Base-by-base conservation (phyloP, 768 basidiomycete species). In the Tulasnella sp. region DNA sequence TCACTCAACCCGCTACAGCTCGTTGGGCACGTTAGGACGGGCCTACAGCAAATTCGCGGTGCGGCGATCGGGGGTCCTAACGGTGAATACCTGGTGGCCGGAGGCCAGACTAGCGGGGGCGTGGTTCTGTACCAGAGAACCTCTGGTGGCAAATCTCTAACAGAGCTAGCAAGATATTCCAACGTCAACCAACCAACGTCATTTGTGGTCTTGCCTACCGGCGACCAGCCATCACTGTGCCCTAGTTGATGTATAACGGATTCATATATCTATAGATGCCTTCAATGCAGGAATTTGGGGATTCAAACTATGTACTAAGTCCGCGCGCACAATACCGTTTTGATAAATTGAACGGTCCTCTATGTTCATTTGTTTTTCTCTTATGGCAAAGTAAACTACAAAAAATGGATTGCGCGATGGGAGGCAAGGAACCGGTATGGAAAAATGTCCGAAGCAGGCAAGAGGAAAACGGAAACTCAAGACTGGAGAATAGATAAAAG, bases 11-110 rank as follows among this genome's bases (percentile, higher is more conserved):
- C 77, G 22, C 70, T 79, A 14, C 70, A 67, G 25, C 38, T 78
- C 25, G 79, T 79, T 0, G 64, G 45, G 22, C 77, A 79, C 15
- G 79, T 79, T 31, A 72, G 71, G 17, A 79, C 79, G 1, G 79
- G 79, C n/a, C 31, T 79, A 29, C 17, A 77, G 25, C 74, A 77
- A 25, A 75, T 79, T 19, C 78, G 79, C 25, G 79, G 78, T 6
- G 77, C 75, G 69, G 72, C 68, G 39, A 29, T 79, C 31, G 77
- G 79, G 31, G 78, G 78, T 1, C 34, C 67, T 12, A 75, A 77
- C 38, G 77, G 75, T 6, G 71, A 79, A 72, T 79, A 79, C 45
- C 22, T 79, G 14, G 71, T 79, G 34, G 78, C 71, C n/a, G 79
- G 75, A 15, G 79, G 79, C 17, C 69, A 77, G 67, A 72, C 49